Evolutionary conservation across 2,329 filamentous ascomycete species (phyloP).

Genomic region (Epichloe elymi): DNA sequence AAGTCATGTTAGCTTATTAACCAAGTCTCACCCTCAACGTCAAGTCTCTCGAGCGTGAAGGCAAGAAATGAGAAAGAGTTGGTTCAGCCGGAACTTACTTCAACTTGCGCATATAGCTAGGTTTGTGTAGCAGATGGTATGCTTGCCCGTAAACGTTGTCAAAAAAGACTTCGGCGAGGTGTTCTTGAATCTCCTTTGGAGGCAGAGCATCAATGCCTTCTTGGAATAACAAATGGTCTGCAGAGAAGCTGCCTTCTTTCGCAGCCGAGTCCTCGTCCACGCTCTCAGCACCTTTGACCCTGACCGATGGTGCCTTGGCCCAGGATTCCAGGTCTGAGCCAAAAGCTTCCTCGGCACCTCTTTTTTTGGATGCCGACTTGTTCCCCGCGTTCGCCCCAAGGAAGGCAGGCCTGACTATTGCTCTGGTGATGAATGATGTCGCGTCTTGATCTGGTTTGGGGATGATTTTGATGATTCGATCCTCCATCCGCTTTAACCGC

Average conservation of each 20-base stretch:
- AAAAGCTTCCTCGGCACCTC: constrained; percentile 78
- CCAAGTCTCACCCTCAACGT: not conserved
- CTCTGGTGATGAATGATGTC: constrained; percentile 55
- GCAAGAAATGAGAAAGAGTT: not conserved
- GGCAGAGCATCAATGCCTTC: constrained; percentile 79
- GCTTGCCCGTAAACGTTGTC: constrained; percentile 92
- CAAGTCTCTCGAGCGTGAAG: not conserved
- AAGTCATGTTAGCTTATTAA: constrained; percentile 5
- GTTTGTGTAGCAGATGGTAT: constrained; percentile 89
- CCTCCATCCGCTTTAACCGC: constrained; percentile 90
- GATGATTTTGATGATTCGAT: constrained; percentile 89
- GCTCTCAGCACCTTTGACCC: constrained; percentile 33
- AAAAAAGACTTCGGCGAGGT: constrained; percentile 93
- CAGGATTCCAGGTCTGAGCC: constrained; percentile 68
- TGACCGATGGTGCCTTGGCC: constrained; percentile 48
- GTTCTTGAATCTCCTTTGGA: constrained; percentile 77
- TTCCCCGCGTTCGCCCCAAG: constrained; percentile 35
- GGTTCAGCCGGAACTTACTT: constrained; percentile 35
- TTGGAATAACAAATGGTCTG: constrained; percentile 63
- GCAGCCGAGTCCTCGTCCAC: constrained; percentile 28
- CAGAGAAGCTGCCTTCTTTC: constrained; percentile 47
- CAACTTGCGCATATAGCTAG: constrained; percentile 86
- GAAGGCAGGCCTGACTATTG: constrained; percentile 70
- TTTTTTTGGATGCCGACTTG: constrained; percentile 60
- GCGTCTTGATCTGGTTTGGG: constrained; percentile 71